Conservation (phyloP, 1,139 yeast genomes). For the Blastobotrys petasosporus region DNA sequence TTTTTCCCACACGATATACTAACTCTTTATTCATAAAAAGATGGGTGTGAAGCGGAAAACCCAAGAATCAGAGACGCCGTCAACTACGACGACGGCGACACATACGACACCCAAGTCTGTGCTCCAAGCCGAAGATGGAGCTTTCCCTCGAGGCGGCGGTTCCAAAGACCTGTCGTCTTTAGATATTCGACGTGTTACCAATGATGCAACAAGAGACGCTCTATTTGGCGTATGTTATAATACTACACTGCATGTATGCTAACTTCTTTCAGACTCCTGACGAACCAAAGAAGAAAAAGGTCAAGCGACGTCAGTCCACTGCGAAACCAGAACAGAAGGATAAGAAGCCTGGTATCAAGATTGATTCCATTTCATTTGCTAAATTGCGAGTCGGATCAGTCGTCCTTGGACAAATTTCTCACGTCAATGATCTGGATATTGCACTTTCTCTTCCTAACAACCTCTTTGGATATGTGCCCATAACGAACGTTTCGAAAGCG, state of each 20-base stretch:
- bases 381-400: constrained; percentile 62
- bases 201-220: constrained; percentile 86
- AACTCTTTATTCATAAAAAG: not conserved
- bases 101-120: constrained; percentile 13
- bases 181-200: constrained; percentile 87
- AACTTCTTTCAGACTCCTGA: constrained; percentile 1
- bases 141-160: constrained; percentile 81
- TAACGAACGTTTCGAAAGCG: constrained; percentile 66
- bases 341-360: constrained; percentile 28
- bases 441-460: constrained; percentile 76
- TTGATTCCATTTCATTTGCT: constrained; percentile 59
- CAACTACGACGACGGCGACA: not conserved
- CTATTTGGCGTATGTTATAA: constrained; percentile 49
- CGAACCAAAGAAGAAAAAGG: constrained; percentile 17
- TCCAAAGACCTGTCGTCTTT: constrained; percentile 71
- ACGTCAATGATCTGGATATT: constrained; percentile 57
- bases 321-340: constrained; percentile 28
- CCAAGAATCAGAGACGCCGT: not conserved
- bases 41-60: constrained; percentile 8
- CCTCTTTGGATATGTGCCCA: constrained; percentile 71
- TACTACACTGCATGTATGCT: not conserved
- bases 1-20: too few relatives aligned
- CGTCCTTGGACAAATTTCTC: constrained; percentile 69
- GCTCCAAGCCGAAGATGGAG: constrained; percentile 25
- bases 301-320: constrained; percentile 18